phyloP scores from a whole-genome alignment of 2,329 filamentous ascomycete species.

The Ascosphaera aggregata region DNA sequence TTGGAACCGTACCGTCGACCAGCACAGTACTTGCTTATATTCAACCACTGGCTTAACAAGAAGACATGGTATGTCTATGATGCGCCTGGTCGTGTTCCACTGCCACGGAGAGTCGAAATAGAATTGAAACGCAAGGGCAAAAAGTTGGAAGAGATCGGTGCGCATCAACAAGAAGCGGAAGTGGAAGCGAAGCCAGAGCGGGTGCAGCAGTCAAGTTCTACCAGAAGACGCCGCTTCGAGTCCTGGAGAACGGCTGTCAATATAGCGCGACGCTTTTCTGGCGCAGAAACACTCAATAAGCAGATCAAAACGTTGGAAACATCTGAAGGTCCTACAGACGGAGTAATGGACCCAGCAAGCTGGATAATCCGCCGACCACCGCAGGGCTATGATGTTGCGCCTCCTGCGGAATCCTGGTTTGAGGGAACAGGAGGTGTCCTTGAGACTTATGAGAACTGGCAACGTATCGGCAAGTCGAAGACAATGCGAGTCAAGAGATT shows the following conservation, averaged over 20 bases:
- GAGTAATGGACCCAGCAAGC: constrained; percentile 16
- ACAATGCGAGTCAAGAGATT: background rate
- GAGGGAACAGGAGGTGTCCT: constrained; percentile 18
- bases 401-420: constrained; percentile 10
- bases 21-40: constrained; percentile 17
- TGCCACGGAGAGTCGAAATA: constrained; percentile 7
- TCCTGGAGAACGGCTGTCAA: constrained; percentile 20
- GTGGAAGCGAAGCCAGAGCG: no score
- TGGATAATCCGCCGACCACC: constrained; percentile 20
- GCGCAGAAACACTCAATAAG: constrained; percentile 11
- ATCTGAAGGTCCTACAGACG: constrained; percentile 17
- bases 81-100: constrained; percentile 14
- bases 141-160: no score
- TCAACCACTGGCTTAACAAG: constrained; percentile 20
- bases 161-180: no score
- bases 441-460: constrained; percentile 18
- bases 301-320: constrained; percentile 13
- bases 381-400: constrained; percentile 13
- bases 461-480: constrained; percentile 4
- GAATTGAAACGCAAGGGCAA: background rate
- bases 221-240: constrained; percentile 8
- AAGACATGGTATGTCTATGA: constrained; percentile 18
- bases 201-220: no score
- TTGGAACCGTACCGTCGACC: constrained; percentile 17
- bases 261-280: constrained; percentile 11